Base-by-base conservation (phyloP, 257 asterid species). In the Mitragyna speciosa region DNA sequence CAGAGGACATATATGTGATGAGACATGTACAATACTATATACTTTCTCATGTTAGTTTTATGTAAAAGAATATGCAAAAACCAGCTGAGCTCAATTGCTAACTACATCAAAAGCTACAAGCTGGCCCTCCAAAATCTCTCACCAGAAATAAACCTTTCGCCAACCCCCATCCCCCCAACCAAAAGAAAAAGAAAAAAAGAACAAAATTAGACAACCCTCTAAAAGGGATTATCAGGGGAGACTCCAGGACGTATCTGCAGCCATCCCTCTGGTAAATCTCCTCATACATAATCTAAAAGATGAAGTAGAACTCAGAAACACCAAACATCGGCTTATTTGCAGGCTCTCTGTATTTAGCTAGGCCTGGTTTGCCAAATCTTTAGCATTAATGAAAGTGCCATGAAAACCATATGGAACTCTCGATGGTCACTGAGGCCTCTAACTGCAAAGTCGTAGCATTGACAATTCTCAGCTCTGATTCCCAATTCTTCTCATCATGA, bases 361-460 rank as follows among this genome's bases (percentile, higher is more conserved):
- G 54, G 87, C 92, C 76, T 95, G 99, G 79, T 74, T 86, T 9
- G 83, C 92, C 84, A 95, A 73, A 64, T 95, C 98, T 1, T 82
- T 89, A 5, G 91, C 88, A 12, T 64, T 82, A 24, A 95, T 88
- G 78, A 95, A 95, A 3, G 99, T 95, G 41, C 99, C 99, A 54
- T 95, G 99, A 64, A 95, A 95, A 31, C 99, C 99, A 63, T 95
- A 95, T 0, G 99, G 99, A 3, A 95, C 99, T 73, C 99, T 88
- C 1, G 97, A 91, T 26, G 99, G 99, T 10, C 45, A 95, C 93
- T 0, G 89, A 33, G 14, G 99, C 99, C 79, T 95, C 99, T 16
- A 90, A 52, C 45, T 89, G 19, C 88, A 95, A 76, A 0, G 90
- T 91, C 86, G 31, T 68, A 0, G 98, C 97, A 69, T 95, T 95